Percentiles rank a stretch among this genome's conserved stretches.
These are phyloP conservation scores for Phytophthora pseudosyringae DNA, from an alignment of 352 stramenopile species.

Conservation along the genomic window DNA sequence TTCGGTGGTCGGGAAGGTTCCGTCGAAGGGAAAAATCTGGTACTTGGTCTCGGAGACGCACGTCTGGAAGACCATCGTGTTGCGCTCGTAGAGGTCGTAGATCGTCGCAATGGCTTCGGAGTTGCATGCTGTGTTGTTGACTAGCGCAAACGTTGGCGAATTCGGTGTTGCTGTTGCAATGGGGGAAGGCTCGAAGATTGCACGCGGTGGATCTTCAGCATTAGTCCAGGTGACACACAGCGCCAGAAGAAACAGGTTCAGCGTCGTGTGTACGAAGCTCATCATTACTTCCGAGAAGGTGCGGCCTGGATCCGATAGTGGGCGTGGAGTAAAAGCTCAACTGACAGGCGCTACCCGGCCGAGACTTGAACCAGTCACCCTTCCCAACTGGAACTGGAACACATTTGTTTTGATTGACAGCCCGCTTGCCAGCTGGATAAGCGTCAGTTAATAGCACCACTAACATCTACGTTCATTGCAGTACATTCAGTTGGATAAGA, in stretches of 20 bases:
- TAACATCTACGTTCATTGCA: too few species aligned
- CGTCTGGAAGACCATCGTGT: constrained; percentile 52
- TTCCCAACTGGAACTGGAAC: constrained; percentile 1
- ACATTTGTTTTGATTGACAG: constrained; percentile 18
- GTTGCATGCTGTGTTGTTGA: constrained; percentile 44
- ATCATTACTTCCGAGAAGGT: constrained; percentile 19
- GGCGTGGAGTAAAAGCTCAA: constrained; percentile 15
- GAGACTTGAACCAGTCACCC: neutral
- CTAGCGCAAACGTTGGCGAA: constrained; percentile 42
- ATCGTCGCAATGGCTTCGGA: constrained; percentile 30
- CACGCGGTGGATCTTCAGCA: constrained; percentile 7
- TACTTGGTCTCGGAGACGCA: constrained; percentile 50
- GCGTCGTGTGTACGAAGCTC: constrained; percentile 15
- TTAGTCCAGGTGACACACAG: neutral
- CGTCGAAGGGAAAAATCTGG: constrained; percentile 57
- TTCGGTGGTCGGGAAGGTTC: constrained; percentile 34
- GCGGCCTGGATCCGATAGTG: neutral
- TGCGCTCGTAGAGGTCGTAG: constrained; percentile 53
- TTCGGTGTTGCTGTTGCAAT: constrained; percentile 34
- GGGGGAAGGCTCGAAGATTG: constrained; percentile 24
- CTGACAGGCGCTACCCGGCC: neutral
- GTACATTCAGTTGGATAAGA: too few species aligned
- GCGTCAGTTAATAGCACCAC: too few species aligned
- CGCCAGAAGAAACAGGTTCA: constrained; percentile 11
- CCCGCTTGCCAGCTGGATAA: neutral